A percentile compares a stretch with the other conserved stretches of the same genome.
Conservation (phyloP, 768 basidiomycete species). For the Boletus pseudopeckii region DNA sequence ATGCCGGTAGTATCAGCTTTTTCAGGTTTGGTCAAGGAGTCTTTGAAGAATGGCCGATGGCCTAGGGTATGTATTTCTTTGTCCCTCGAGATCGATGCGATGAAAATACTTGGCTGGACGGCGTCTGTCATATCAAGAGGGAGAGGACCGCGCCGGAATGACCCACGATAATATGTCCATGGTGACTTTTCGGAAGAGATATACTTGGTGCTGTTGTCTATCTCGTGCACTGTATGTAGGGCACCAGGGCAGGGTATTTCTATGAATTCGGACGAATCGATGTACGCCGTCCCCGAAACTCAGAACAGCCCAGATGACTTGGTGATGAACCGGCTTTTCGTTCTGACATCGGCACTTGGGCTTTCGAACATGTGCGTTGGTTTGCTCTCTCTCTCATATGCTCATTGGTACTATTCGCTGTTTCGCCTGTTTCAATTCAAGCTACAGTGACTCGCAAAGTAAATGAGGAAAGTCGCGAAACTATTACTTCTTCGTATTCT, state of each 20-base stretch:
- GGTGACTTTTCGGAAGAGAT: no score
- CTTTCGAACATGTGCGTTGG: not conserved
- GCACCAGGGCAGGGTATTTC: no score
- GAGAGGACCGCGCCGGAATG: not conserved
- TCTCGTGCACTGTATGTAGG: not conserved
- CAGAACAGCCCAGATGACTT: not conserved
- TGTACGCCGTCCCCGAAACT: no score
- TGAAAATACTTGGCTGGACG: no score
- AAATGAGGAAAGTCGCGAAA: not conserved
- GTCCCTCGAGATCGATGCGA: not conserved
- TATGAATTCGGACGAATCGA: no score
- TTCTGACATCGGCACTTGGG: not conserved
- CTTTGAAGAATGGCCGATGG: conserved; percentile 84
- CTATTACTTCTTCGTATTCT: conserved; percentile 60
- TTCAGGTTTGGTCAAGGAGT: conserved; percentile 82
- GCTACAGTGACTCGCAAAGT: no score
- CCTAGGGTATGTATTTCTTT: conserved; percentile 1
- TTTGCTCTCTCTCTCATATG: not conserved
- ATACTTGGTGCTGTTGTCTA: not conserved
- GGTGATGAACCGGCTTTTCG: not conserved
- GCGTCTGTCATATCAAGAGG: not conserved
- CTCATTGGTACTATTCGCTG: not conserved
- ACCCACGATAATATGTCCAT: not conserved
- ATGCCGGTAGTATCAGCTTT: conserved; percentile 84
- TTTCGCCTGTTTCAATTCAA: not conserved